Evolutionary conservation across 148 eudicot species (phyloP).

Genomic region (Heliosperma pusillum): DNA sequence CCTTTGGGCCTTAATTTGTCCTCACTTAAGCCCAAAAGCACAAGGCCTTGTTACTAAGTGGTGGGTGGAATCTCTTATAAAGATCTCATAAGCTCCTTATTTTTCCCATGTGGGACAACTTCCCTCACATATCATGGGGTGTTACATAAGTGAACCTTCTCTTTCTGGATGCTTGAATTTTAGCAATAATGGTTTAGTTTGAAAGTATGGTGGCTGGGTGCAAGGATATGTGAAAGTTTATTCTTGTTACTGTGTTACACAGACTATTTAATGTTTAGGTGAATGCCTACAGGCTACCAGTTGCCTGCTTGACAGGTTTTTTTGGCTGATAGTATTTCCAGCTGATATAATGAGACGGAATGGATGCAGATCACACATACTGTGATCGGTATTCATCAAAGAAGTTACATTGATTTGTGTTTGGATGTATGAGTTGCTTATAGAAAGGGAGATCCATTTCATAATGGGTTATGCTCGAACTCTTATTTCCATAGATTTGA

Average conservation of each 20-base stretch:
- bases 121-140: too few species aligned
- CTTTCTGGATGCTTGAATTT: background rate
- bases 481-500: too few species aligned
- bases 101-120: too few species aligned
- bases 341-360: background rate
- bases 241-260: background rate
- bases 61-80: too few species aligned
- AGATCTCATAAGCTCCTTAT: too few species aligned
- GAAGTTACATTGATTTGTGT: background rate
- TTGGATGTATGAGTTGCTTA: background rate
- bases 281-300: conserved; percentile 2
- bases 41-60: too few species aligned
- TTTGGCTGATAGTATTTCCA: background rate
- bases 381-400: too few species aligned
- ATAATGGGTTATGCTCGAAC: background rate
- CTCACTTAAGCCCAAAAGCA: too few species aligned
- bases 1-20: too few species aligned
- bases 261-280: conserved; percentile 2
- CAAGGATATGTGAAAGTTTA: background rate
- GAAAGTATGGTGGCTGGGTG: background rate
- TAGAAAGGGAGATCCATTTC: background rate
- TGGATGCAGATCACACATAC: background rate
- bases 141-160: background rate
- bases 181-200: background rate
- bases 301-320: background rate